phyloP scores from a whole-genome alignment of 805 yeast species.

The Candida boleticola region DNA sequence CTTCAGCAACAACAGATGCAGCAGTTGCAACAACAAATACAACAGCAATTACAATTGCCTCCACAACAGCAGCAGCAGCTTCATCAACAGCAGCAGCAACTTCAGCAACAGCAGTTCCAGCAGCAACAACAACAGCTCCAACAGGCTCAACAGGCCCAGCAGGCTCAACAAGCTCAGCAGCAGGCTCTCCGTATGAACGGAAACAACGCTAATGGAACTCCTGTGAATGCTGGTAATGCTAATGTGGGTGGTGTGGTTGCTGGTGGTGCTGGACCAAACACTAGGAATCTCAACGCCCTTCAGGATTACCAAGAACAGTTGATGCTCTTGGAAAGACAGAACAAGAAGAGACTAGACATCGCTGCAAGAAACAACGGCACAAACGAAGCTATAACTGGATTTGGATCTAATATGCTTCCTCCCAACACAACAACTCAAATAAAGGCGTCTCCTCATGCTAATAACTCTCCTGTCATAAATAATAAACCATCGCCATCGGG shows the following conservation, averaged over 20 bases:
- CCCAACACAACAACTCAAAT: conserved; percentile 14
- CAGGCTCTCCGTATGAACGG: conserved; percentile 3
- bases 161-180: conserved; percentile 5
- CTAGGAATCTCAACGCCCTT: conserved; percentile 51
- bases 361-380: conserved; percentile 34
- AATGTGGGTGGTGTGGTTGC: conserved; percentile 5
- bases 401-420: conserved; percentile 19
- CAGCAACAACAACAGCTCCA: conserved; percentile 10
- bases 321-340: conserved; percentile 71
- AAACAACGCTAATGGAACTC: conserved; percentile 8
- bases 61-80: conserved; percentile 9
- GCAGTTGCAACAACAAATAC: neutral
- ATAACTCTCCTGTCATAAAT: conserved; percentile 31
- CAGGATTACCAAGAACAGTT: conserved; percentile 83
- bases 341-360: conserved; percentile 62
- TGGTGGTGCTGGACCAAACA: conserved; percentile 10
- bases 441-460: conserved; percentile 20
- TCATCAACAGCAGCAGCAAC: conserved; percentile 16
- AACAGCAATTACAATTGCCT: neutral
- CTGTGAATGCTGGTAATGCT: conserved; percentile 7
- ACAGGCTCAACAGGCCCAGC: conserved; percentile 4
- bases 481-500: conserved; percentile 35
- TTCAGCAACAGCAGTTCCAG: conserved; percentile 9
- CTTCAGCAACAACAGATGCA: conserved; percentile 17
- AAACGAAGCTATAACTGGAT: conserved; percentile 5